phyloP scores from a whole-genome alignment of 1,284 basidiomycete genomes.

The Porphyrellus sp. region DNA sequence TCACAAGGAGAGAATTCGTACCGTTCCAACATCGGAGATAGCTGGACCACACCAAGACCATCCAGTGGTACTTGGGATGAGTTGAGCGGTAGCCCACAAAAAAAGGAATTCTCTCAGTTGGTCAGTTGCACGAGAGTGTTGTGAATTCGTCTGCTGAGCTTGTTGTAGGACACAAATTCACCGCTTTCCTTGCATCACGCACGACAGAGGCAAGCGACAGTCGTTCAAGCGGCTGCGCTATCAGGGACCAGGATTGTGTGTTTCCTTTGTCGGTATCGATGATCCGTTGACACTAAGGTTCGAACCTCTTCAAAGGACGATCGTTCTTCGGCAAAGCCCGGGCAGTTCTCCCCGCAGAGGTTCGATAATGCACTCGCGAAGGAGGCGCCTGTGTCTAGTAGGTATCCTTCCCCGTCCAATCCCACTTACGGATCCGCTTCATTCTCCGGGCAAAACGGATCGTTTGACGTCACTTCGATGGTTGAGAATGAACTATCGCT shows the following conservation, averaged over 20 bases:
- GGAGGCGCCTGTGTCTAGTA: constrained; percentile 38
- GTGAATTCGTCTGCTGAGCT: constrained; percentile 10
- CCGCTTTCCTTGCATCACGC: constrained; percentile 43
- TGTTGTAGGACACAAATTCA: constrained; percentile 36
- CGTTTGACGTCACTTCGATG: constrained; percentile 45
- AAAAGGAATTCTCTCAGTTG: constrained; percentile 48
- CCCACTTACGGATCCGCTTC: constrained; percentile 38
- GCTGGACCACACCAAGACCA: constrained; percentile 52
- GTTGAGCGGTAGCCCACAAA: constrained; percentile 44
- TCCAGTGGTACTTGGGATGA: constrained; percentile 65
- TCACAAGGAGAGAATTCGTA: constrained; percentile 48
- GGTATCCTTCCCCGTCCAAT: constrained; percentile 48
- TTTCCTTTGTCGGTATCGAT: constrained; percentile 21
- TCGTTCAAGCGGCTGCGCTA: constrained; percentile 39
- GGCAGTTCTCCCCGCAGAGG: constrained; percentile 53
- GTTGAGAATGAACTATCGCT: constrained; percentile 54
- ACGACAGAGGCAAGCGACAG: constrained; percentile 50
- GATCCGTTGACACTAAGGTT: constrained; percentile 15
- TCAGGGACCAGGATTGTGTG: constrained; percentile 44
- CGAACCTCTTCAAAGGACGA: constrained; percentile 44
- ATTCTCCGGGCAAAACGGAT: constrained; percentile 35
- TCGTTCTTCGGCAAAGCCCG: constrained; percentile 44
- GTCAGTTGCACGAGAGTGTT: constrained; percentile 32
- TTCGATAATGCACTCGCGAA: constrained; percentile 47
- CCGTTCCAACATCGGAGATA: constrained; percentile 47